Evolutionary conservation across 495 filamentous ascomycete genomes (phyloP).

Genomic region (Podospora conica): DNA sequence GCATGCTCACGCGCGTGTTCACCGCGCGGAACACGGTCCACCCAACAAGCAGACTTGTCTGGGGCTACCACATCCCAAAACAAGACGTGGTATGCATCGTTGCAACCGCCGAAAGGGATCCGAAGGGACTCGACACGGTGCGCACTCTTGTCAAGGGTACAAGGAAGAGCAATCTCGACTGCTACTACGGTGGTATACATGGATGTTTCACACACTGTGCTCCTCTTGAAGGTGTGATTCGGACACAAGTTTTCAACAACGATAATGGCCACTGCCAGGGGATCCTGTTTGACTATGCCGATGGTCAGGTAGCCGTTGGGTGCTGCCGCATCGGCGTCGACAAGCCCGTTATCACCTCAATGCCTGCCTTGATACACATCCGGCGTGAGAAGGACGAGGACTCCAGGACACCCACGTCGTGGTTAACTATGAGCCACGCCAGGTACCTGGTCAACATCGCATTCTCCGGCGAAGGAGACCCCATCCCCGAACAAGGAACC

Average conservation of each 20-base stretch:
- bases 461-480: not conserved
- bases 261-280: not conserved
- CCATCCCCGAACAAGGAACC: not conserved
- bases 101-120: not conserved
- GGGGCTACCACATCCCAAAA: not conserved
- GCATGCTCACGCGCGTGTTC: too few species aligned
- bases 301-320: not conserved
- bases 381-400: not conserved
- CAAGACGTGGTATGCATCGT: not conserved
- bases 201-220: not conserved
- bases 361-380: not conserved
- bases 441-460: too few species aligned
- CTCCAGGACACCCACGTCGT: too few species aligned
- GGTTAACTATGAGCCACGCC: too few species aligned
- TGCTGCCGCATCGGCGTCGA: not conserved
- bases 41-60: not conserved
- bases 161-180: too few species aligned
- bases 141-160: too few species aligned
- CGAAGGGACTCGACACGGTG: not conserved
- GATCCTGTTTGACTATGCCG: not conserved
- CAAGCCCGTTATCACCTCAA: not conserved
- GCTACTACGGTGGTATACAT: too few species aligned
- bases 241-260: not conserved
- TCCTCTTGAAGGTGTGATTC: not conserved
- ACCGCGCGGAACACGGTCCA: too few species aligned